phyloP scores from a whole-genome alignment of 371 early-diverging fungal genomes.

The Haplosporangium sp. region DNA sequence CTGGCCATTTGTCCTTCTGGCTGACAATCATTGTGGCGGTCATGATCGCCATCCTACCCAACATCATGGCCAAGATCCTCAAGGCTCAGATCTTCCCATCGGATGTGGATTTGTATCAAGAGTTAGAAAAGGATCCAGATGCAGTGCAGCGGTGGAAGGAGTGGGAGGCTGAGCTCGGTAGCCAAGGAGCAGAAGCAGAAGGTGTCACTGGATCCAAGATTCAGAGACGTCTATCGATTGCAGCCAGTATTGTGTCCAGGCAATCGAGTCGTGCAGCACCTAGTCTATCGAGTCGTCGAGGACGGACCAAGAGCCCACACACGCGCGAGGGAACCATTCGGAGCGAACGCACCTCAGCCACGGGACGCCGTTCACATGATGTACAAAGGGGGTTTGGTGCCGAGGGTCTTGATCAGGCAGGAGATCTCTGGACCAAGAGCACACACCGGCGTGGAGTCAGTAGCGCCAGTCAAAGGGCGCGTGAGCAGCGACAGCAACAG shows the following conservation, averaged over 20 bases:
- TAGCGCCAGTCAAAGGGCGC: constrained; percentile 19
- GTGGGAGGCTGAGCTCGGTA: constrained; percentile 48
- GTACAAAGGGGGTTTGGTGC: constrained; percentile 10
- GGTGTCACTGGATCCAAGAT: constrained; percentile 53
- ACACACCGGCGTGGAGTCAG: constrained; percentile 29
- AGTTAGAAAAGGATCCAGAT: constrained; percentile 56
- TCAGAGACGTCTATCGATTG: constrained; percentile 48
- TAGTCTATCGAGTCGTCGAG: constrained; percentile 28
- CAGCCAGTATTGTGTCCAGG: constrained; percentile 47
- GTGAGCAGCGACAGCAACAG: constrained; percentile 13
- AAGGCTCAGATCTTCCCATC: constrained; percentile 58
- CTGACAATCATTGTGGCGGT: constrained; percentile 59
- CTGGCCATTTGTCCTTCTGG: constrained; percentile 60
- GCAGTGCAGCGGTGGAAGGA: constrained; percentile 54
- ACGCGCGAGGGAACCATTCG: constrained; percentile 6
- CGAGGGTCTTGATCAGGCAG: constrained; percentile 22
- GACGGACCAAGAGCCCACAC: constrained; percentile 17
- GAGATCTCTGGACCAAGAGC: constrained; percentile 14
- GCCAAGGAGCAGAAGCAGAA: constrained; percentile 47
- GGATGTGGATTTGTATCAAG: constrained; percentile 57
- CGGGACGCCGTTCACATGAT: constrained; percentile 28
- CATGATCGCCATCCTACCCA: constrained; percentile 59
- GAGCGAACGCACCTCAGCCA: constrained; percentile 1
- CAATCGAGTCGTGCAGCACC: constrained; percentile 25
- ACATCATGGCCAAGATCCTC: constrained; percentile 55